A percentile compares a stretch with the other conserved stretches of the same genome.
Conservation (phyloP, 2,329 filamentous ascomycete species). For the Lecanoromycetidae sp. region DNA sequence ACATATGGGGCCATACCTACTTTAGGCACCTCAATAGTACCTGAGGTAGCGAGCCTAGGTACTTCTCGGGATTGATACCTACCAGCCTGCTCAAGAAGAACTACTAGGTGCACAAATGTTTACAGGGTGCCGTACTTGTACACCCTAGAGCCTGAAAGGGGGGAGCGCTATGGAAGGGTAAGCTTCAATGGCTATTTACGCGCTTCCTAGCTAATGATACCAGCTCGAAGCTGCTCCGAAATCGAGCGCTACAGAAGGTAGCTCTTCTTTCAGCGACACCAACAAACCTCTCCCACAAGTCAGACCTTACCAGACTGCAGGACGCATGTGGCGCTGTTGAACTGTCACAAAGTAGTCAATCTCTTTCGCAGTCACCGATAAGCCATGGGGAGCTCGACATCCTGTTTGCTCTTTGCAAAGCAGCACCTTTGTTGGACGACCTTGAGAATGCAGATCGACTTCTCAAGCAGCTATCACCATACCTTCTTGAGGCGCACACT, state of each 20-base stretch:
- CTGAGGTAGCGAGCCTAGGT: too few species aligned
- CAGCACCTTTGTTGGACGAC: slow-evolving; percentile 62
- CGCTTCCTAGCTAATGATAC: not conserved
- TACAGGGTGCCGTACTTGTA: too few species aligned
- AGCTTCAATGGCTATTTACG: not conserved
- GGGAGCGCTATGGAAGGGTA: slow-evolving; percentile 6
- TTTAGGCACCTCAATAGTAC: too few species aligned
- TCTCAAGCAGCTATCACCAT: slow-evolving; percentile 65
- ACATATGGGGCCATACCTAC: too few species aligned
- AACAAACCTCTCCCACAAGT: slow-evolving; percentile 20
- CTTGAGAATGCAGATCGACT: slow-evolving; percentile 64
- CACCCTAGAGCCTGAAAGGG: too few species aligned
- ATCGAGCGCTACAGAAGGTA: slow-evolving; percentile 38
- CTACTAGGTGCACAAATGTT: too few species aligned
- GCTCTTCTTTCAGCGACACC: slow-evolving; percentile 35
- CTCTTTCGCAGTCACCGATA: slow-evolving; percentile 2
- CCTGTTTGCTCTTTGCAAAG: slow-evolving; percentile 79
- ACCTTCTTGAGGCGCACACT: slow-evolving; percentile 71
- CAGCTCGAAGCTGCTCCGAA: slow-evolving; percentile 4
- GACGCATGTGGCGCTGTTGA: not conserved
- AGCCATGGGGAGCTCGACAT: slow-evolving; percentile 62
- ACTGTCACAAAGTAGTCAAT: not conserved
- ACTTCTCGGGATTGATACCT: too few species aligned
- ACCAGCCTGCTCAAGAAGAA: too few species aligned
- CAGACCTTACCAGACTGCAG: slow-evolving; percentile 10